Evolutionary conservation across 1,284 basidiomycete genomes (phyloP).

Genomic region (Naganishia liquefaciens): DNA sequence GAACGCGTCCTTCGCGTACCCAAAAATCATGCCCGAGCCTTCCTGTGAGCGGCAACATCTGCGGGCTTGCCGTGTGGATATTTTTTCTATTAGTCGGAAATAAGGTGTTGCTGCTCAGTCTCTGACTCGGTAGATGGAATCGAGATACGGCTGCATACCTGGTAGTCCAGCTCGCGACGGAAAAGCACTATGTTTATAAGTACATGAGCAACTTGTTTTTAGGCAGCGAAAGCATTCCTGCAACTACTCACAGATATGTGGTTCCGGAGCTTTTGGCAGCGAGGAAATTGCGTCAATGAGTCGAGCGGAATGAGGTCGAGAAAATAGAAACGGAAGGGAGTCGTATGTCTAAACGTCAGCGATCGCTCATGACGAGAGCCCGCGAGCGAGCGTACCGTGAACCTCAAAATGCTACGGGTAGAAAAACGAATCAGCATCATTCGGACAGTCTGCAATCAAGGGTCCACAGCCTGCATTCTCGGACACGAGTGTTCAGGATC

Average conservation of each 20-base stretch:
- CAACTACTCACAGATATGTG: constrained; percentile 45
- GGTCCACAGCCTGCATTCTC: too few species aligned
- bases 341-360: background rate
- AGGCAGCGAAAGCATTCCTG: background rate
- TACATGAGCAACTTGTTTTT: background rate
- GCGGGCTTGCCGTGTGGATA: constrained; percentile 35
- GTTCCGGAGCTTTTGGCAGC: constrained; percentile 44
- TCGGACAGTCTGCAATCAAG: background rate
- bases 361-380: background rate
- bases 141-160: constrained; percentile 40
- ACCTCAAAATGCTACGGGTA: constrained; percentile 59
- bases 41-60: constrained; percentile 27
- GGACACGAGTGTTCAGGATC: too few species aligned
- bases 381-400: constrained; percentile 30
- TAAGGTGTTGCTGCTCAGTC: background rate
- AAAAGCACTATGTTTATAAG: constrained; percentile 51
- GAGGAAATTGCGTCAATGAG: background rate
- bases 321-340: background rate
- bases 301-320: background rate
- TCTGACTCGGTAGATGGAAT: background rate
- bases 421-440: constrained; percentile 22
- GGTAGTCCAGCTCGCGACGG: constrained; percentile 55
- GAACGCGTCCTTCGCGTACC: background rate
- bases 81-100: constrained; percentile 19
- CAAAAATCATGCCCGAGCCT: constrained; percentile 1